Percentiles rank a stretch among this genome's conserved stretches.
phyloP scores from a whole-genome alignment of 768 basidiomycete genomes.

The Tephrocybe sp. region DNA sequence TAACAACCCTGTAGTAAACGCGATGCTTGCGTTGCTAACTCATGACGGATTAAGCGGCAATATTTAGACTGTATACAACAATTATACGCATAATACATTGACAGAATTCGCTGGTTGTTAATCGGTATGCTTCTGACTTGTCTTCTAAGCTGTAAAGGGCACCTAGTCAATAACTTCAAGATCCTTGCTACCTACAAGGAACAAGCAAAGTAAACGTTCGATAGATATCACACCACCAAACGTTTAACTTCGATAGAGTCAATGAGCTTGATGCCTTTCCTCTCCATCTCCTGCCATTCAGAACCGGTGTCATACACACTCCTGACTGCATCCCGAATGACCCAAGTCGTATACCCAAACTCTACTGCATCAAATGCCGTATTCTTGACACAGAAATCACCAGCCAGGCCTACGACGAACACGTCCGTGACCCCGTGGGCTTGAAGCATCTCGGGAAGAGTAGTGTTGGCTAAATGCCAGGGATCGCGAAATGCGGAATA shows the following conservation, averaged over 20 bases:
- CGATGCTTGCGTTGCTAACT: constrained; percentile 31
- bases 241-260: constrained; percentile 28
- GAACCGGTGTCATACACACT: constrained; percentile 34
- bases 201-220: no score
- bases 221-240: constrained; percentile 10
- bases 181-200: no score
- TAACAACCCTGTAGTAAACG: constrained; percentile 51
- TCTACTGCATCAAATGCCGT: constrained; percentile 56
- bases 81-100: no score
- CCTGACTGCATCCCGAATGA: constrained; percentile 48
- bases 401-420: constrained; percentile 68
- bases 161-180: no score
- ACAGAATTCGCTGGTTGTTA: no score
- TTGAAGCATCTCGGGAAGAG: constrained; percentile 43
- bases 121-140: no score
- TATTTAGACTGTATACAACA: background rate
- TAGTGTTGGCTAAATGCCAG: constrained; percentile 46
- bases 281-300: constrained; percentile 37
- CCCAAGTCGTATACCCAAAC: constrained; percentile 49
- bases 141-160: no score
- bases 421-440: constrained; percentile 52
- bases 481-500: constrained; percentile 80
- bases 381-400: constrained; percentile 75
- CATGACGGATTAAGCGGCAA: constrained; percentile 21
- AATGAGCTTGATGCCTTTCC: constrained; percentile 33